Evolutionary conservation across 2,329 filamentous ascomycete genomes (phyloP).

Genomic region (Aotearoamyces nothofagi): DNA sequence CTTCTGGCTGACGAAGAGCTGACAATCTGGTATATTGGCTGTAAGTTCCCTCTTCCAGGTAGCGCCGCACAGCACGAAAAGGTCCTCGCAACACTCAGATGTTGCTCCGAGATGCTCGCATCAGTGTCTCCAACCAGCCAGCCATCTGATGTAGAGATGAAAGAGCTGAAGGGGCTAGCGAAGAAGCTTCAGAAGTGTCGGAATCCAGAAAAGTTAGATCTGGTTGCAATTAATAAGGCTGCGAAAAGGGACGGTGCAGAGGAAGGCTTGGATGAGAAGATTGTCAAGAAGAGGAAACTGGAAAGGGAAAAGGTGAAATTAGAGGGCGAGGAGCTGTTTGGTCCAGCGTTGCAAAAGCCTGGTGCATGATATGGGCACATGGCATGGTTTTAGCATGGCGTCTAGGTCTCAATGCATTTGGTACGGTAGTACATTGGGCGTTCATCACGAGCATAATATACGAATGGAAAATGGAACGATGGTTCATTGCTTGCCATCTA

Average conservation of each 20-base stretch:
- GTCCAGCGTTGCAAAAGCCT: constrained; percentile 13
- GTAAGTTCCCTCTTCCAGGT: constrained; percentile 16
- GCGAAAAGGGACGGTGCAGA: constrained; percentile 32
- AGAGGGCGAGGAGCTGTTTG: constrained; percentile 21
- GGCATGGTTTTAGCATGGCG: too few species aligned
- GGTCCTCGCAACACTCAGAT: constrained; percentile 31
- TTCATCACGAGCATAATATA: too few species aligned
- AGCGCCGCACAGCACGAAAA: constrained; percentile 24
- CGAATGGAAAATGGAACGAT: too few species aligned
- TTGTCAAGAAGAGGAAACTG: constrained; percentile 24
- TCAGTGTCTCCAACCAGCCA: constrained; percentile 29
- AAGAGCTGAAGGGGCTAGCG: constrained; percentile 40
- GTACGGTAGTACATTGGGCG: too few species aligned
- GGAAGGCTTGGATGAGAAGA: constrained; percentile 12
- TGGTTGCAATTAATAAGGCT: constrained; percentile 43
- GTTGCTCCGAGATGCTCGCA: constrained; percentile 37
- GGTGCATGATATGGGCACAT: too few species aligned
- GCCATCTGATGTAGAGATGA: constrained; percentile 18
- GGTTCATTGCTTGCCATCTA: too few species aligned
- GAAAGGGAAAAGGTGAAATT: constrained; percentile 23
- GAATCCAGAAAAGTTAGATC: constrained; percentile 58
- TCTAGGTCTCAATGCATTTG: too few species aligned
- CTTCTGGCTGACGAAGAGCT: constrained; percentile 58
- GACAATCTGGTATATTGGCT: constrained; percentile 15
- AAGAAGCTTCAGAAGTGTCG: constrained; percentile 59